These are phyloP conservation scores for Orbilia blumenaviensis DNA, from an alignment of 2,329 filamentous ascomycete genomes.

Conservation along the genomic window DNA sequence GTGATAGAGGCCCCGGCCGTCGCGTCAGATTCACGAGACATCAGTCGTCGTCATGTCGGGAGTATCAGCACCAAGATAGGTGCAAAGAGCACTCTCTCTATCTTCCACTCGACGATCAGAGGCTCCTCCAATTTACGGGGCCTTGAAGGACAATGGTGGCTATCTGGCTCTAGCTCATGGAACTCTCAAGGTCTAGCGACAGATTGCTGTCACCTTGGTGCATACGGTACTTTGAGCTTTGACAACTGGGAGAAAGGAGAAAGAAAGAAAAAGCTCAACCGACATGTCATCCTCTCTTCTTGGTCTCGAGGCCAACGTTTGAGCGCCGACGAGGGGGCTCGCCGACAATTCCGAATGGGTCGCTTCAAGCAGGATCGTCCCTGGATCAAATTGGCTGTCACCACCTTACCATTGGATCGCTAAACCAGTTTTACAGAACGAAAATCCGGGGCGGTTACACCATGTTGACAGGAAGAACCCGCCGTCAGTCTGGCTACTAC, in stretches of 20 bases:
- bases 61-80: not conserved
- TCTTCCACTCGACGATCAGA: not conserved
- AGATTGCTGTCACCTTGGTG: not conserved
- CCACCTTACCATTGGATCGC: constrained; percentile 43
- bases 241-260: not conserved
- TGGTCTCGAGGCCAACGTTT: not conserved
- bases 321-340: not conserved
- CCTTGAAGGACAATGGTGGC: not conserved
- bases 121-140: constrained; percentile 8
- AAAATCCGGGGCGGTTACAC: constrained; percentile 49
- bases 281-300: not conserved
- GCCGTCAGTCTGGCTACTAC: not conserved
- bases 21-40: no score
- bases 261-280: not conserved
- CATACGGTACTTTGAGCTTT: constrained; percentile 12
- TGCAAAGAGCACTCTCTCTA: not conserved
- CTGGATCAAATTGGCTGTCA: constrained; percentile 20
- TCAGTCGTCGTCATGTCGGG: not conserved
- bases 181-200: not conserved
- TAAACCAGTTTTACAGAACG: constrained; percentile 25
- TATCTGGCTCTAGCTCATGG: not conserved
- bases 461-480: constrained; percentile 4
- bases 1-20: no score
- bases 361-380: constrained; percentile 30
- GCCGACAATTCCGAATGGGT: constrained; percentile 48